Conservation (phyloP, 805 yeast genomes). For the Lipomyces chichibuensis region DNA sequence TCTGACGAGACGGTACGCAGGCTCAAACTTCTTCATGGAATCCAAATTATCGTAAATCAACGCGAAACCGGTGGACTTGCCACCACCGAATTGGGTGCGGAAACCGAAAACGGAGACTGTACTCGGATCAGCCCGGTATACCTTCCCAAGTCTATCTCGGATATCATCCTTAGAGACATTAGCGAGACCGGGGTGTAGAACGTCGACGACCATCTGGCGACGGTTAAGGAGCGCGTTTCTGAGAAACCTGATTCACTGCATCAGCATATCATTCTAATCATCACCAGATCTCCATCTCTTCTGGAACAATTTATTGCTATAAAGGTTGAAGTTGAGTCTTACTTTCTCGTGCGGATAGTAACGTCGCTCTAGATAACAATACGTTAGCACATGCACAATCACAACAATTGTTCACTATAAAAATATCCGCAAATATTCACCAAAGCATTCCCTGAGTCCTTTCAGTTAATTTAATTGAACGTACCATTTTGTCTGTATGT, state of each 20-base stretch:
- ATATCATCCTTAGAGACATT: slow-evolving; percentile 99
- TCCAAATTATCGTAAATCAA: slow-evolving; percentile 97
- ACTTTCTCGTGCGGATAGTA: slow-evolving; percentile 98
- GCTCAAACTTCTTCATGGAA: slow-evolving; percentile 98
- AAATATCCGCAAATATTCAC: background rate
- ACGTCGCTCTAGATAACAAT: slow-evolving; percentile 61
- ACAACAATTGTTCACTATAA: background rate
- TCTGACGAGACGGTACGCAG: slow-evolving; percentile 98
- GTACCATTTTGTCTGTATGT: slow-evolving; percentile 23
- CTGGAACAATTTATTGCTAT: background rate
- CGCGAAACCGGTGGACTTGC: slow-evolving; percentile 99
- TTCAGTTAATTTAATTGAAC: background rate
- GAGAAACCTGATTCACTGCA: slow-evolving; percentile 59
- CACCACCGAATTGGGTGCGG: slow-evolving; percentile 99
- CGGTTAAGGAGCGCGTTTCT: slow-evolving; percentile 99
- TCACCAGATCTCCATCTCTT: background rate
- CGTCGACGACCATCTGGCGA: slow-evolving; percentile 99
- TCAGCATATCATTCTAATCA: background rate
- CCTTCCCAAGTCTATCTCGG: slow-evolving; percentile 87
- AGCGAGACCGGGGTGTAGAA: slow-evolving; percentile 98
- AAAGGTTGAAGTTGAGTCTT: slow-evolving; percentile 12
- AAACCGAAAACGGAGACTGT: slow-evolving; percentile 97
- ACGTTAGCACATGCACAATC: slow-evolving; percentile 24
- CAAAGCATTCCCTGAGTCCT: background rate
- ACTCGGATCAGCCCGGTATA: slow-evolving; percentile 90